Percentiles rank a stretch among this genome's conserved stretches.
These are phyloP conservation scores for Rhodosporidiobolus sp. DNA, from an alignment of 768 basidiomycete species.

Conservation along the genomic window DNA sequence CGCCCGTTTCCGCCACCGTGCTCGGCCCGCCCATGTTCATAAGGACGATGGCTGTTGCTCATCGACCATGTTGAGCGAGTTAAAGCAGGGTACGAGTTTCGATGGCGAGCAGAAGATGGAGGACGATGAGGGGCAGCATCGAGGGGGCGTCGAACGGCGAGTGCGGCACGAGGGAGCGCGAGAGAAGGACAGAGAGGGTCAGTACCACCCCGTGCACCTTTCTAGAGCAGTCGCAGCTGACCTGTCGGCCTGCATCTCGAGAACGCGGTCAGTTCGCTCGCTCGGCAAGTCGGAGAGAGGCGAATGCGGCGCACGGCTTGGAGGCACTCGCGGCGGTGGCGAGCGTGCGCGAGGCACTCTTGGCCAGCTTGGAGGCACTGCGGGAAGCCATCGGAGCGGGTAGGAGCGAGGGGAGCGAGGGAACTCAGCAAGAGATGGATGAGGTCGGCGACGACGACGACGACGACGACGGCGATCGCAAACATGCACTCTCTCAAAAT, in stretches of 20 bases:
- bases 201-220: neutral
- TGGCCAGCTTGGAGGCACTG: neutral
- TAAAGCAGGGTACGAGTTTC: neutral
- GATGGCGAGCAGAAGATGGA: neutral
- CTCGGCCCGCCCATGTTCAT: conserved; percentile 96
- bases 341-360: conserved; percentile 6
- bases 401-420: no score
- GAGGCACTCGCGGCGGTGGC: conserved; percentile 7
- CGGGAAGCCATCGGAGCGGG: conserved; percentile 8
- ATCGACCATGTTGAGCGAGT: neutral
- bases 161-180: neutral
- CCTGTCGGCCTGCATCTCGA: conserved; percentile 21
- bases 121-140: neutral
- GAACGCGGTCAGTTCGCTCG: neutral
- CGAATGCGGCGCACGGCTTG: conserved; percentile 18
- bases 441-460: neutral
- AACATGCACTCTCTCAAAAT: no score
- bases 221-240: neutral
- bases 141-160: neutral
- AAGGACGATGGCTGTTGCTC: conserved; percentile 87
- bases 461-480: neutral
- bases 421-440: neutral
- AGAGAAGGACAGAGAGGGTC: neutral
- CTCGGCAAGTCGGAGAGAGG: neutral
- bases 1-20: conserved; percentile 68